Evolutionary conservation across 371 early-diverging fungal species (phyloP).

Genomic region (Batkoa obscura): DNA sequence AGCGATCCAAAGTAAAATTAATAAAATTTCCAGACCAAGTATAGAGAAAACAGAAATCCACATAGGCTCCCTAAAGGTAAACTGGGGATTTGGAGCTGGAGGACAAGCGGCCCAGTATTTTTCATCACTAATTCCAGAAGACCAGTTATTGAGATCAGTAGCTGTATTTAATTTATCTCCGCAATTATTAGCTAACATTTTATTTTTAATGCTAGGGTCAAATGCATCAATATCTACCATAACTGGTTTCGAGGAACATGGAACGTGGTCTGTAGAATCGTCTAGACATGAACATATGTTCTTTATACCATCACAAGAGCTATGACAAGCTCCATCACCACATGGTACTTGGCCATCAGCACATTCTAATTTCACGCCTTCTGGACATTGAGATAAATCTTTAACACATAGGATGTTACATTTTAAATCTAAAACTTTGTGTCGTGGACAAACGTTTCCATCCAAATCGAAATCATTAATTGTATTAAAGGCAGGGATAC

Average conservation of each 20-base stretch:
- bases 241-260: slow-evolving; percentile 12
- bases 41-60: slow-evolving; percentile 32
- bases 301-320: slow-evolving; percentile 17
- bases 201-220: slow-evolving; percentile 21
- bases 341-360: neutral
- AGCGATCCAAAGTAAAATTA: slow-evolving; percentile 23
- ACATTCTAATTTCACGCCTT: neutral
- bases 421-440: neutral
- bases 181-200: slow-evolving; percentile 23
- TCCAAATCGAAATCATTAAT: slow-evolving; percentile 5
- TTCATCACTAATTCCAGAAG: slow-evolving; percentile 14
- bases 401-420: slow-evolving; percentile 1
- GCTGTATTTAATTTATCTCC: slow-evolving; percentile 13
- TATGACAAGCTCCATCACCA: neutral
- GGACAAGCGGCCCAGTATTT: slow-evolving; percentile 19
- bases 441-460: slow-evolving; percentile 3
- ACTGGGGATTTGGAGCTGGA: slow-evolving; percentile 15
- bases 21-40: slow-evolving; percentile 11
- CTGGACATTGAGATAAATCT: neutral
- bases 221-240: slow-evolving; percentile 26
- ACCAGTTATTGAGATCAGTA: slow-evolving; percentile 10
- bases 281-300: slow-evolving; percentile 19
- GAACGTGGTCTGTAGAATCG: neutral
- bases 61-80: slow-evolving; percentile 34
- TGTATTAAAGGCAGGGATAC: slow-evolving; percentile 3